Conservation (phyloP, 345 rosid genomes). For the Dimocarpus longan region DNA sequence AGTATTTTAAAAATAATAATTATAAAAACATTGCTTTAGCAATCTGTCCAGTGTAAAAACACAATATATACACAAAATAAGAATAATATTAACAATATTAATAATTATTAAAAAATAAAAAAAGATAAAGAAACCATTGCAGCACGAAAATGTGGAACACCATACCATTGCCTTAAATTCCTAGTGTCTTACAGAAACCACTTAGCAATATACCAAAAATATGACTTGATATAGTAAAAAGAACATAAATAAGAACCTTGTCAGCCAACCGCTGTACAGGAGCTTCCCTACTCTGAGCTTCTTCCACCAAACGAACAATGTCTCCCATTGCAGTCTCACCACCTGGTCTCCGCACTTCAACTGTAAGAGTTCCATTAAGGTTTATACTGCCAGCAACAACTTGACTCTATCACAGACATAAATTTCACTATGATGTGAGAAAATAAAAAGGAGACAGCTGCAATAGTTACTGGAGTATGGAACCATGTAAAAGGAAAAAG, state of each 20-base stretch:
- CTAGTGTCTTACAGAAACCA: conserved; percentile 6
- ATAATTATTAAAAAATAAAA: background rate
- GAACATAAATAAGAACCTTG: conserved; percentile 58
- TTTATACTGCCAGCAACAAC: conserved; percentile 95
- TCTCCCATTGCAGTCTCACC: conserved; percentile 96
- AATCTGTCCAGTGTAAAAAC: background rate
- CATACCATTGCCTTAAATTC: background rate
- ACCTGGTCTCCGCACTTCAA: conserved; percentile 91
- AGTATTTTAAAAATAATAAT: too few species aligned
- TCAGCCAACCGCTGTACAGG: conserved; percentile 95
- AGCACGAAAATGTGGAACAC: conserved; percentile 3
- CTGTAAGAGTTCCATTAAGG: conserved; percentile 89
- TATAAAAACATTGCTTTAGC: background rate
- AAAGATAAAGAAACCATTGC: background rate
- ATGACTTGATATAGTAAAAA: conserved; percentile 5
- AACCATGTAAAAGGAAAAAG: background rate
- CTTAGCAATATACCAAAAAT: background rate
- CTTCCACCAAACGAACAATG: conserved; percentile 93
- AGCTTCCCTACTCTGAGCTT: conserved; percentile 95
- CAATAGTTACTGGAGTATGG: background rate
- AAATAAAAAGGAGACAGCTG: conserved; percentile 11
- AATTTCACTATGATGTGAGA: conserved; percentile 24
- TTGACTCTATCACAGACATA: conserved; percentile 64
- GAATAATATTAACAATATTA: background rate
- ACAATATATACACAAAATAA: background rate